A percentile compares a stretch with the other conserved stretches of the same genome.
These are phyloP conservation scores for Ophiostoma pallidulum DNA, from an alignment of 2,329 filamentous ascomycete genomes.

Conservation along the genomic window DNA sequence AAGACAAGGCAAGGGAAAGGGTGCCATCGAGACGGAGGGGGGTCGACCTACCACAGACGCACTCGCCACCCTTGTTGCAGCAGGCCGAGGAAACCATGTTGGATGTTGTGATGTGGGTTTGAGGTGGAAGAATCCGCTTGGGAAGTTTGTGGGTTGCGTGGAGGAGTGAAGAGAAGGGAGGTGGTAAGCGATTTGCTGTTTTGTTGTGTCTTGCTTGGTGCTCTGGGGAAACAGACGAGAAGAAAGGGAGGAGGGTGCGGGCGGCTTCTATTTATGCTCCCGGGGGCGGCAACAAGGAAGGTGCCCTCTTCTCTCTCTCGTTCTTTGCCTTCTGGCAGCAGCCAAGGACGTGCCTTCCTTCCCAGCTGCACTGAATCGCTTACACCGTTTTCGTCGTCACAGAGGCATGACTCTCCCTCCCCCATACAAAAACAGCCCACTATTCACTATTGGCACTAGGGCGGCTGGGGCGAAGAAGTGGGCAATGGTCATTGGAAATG, in stretches of 20 bases:
- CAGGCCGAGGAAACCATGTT: conserved; percentile 35
- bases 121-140: too few relatives aligned
- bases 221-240: too few relatives aligned
- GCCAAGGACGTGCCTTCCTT: too few relatives aligned
- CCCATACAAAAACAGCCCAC: conserved; percentile 12
- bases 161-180: background rate
- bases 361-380: too few relatives aligned
- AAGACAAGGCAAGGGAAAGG: too few relatives aligned
- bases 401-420: conserved; percentile 6
- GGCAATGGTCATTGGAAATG: conserved; percentile 10
- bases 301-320: too few relatives aligned
- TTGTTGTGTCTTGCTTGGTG: too few relatives aligned
- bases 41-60: conserved; percentile 45
- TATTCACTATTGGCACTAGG: background rate
- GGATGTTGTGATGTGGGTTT: background rate
- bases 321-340: too few relatives aligned
- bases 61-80: conserved; percentile 46
- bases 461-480: too few relatives aligned
- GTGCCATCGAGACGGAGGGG: background rate
- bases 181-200: background rate
- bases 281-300: too few relatives aligned
- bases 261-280: too few relatives aligned
- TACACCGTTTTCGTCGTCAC: too few relatives aligned
- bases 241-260: background rate
- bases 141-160: background rate